Percentiles rank a stretch among this genome's conserved stretches.
Conservation (phyloP, 2,329 filamentous ascomycete genomes). For the Paraconiothyrium brasiliense region DNA sequence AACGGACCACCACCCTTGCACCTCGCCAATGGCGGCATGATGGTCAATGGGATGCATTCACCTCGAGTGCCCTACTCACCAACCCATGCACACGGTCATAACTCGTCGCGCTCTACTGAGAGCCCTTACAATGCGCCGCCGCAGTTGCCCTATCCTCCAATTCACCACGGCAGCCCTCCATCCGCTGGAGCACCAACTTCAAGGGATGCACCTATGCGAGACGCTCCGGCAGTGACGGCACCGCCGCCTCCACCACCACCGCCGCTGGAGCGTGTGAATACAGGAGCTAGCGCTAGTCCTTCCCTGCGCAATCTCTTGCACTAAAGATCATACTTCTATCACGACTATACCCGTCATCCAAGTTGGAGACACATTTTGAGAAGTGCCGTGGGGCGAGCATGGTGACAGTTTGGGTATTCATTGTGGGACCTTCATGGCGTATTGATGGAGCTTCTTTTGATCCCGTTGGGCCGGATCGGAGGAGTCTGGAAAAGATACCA, state of each 20-base stretch:
- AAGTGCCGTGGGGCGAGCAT: neutral
- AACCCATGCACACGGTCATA: slow-evolving; percentile 45
- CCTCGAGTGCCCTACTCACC: slow-evolving; percentile 50
- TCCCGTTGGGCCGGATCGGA: slow-evolving; percentile 12
- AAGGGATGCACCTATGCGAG: slow-evolving; percentile 47
- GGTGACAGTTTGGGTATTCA: neutral
- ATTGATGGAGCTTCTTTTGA: slow-evolving; percentile 2
- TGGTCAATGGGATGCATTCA: slow-evolving; percentile 51
- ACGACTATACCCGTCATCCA: slow-evolving; percentile 16
- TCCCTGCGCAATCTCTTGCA: slow-evolving; percentile 59
- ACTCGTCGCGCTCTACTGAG: slow-evolving; percentile 46
- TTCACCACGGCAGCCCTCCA: slow-evolving; percentile 45
- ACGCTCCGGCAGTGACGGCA: slow-evolving; percentile 35
- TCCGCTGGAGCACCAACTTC: slow-evolving; percentile 46
- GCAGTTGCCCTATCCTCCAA: slow-evolving; percentile 34
- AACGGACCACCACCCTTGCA: slow-evolving; percentile 45
- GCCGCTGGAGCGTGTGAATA: slow-evolving; percentile 41
- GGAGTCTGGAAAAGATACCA: slow-evolving; percentile 42
- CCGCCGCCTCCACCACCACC: slow-evolving; percentile 22
- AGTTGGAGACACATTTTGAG: neutral
- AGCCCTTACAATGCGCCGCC: slow-evolving; percentile 46
- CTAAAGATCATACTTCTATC: slow-evolving; percentile 35
- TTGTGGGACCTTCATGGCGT: slow-evolving; percentile 8
- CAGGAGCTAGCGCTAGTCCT: slow-evolving; percentile 58
- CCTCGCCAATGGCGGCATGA: slow-evolving; percentile 41